Evolutionary conservation across 768 basidiomycete species (phyloP), one percentile per base, ranked within the genome.

Genomic region (Pholiota molesta): DNA sequence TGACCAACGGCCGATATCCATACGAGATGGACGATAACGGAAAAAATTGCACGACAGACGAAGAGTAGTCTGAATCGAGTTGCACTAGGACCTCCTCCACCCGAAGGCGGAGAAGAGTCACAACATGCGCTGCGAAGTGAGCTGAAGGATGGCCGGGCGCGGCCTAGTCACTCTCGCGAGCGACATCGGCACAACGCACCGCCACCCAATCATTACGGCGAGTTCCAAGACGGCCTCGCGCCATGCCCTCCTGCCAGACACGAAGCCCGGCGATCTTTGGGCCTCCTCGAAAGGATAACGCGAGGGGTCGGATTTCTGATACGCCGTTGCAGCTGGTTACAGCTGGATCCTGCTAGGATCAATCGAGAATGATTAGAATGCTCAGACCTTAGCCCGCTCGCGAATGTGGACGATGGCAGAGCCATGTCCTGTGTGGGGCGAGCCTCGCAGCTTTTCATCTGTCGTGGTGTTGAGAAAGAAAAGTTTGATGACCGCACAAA

Each of bases 361-460:
- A 68, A 81, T 85, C 83, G 60, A 80, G 81, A 82, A 81, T 83
- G 85, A 84, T 76, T 84, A 62, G 69, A 85, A 86, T 83, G 74
- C 87, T 90, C 89, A 88, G 88, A 90, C 88, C 87, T 90, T 90
- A 80, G 83, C 88, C 89, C 87, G 88, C 87, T 89, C 86, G 86
- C 81, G 74, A 88, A 64, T 65, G 55, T 52, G 65, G 59, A 63
- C 60, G 66, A 69, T 62, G 26, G 37, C 60, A 61, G 67, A 71
- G 44, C 35, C 35, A 4, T 49, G 45, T 78, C 80, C 79, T 79
- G 83, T 85, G 66, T 69, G 86, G 76, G 65, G 77, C 85, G 86
- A 89, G 87, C 86, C 75, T 86, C 81, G 86, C 84, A 81, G 86
- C 85, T 80, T 91, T 88, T 65, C 71, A 71, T 72, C 75, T 76